phyloP scores from a whole-genome alignment of 2,329 filamentous ascomycete species.

The Thelonectria rubi region DNA sequence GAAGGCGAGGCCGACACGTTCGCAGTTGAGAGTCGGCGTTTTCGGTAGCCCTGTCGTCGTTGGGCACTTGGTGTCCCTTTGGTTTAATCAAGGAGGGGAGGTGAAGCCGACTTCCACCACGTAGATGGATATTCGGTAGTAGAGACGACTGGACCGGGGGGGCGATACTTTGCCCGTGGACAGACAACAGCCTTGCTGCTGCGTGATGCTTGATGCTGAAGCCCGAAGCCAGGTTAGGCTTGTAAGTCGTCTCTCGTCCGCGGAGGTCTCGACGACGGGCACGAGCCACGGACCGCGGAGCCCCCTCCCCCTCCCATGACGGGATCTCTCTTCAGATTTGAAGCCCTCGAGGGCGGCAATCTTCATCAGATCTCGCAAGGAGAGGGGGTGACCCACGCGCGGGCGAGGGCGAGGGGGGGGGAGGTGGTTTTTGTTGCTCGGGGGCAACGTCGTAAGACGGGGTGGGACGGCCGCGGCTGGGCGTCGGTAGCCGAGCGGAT shows the following conservation, averaged over 20 bases:
- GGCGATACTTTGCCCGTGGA: not conserved
- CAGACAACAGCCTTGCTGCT: not conserved
- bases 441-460: constrained; percentile 32
- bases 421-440: constrained; percentile 39
- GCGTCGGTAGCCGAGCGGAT: constrained; percentile 41
- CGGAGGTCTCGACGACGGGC: not conserved
- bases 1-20: constrained; percentile 11
- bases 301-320: constrained; percentile 10
- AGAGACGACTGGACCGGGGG: not conserved
- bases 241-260: too few species aligned
- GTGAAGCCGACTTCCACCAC: not conserved
- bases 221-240: too few species aligned
- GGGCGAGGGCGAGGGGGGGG: constrained; percentile 34
- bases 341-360: constrained; percentile 5
- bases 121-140: not conserved
- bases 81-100: not conserved
- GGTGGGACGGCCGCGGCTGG: constrained; percentile 18
- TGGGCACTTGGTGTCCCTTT: not conserved
- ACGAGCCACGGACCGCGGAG: constrained; percentile 3
- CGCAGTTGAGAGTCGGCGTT: not conserved
- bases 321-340: constrained; percentile 9
- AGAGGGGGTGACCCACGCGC: constrained; percentile 28
- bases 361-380: constrained; percentile 25
- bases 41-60: not conserved
- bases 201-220: not conserved